Conservation (phyloP, 306 rosid species). For the Acacia confusa region DNA sequence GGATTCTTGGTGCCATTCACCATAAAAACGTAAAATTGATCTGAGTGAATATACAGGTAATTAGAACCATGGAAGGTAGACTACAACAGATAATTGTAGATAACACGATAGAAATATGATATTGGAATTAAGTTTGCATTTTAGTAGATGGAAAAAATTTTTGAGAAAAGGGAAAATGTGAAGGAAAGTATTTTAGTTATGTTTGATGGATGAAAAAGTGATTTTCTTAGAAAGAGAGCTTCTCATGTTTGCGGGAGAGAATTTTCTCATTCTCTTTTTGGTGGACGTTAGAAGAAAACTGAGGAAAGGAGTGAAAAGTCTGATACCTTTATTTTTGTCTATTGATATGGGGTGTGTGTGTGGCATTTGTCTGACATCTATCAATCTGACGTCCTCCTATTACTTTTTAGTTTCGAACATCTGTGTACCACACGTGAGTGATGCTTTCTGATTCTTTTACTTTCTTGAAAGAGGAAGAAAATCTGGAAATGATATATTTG, state of each 20-base stretch:
- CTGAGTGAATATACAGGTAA: not conserved
- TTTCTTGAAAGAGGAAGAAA: slow-evolving; percentile 12
- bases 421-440: not conserved
- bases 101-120: slow-evolving; percentile 14
- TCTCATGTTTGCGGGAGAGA: not conserved
- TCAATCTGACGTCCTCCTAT: not conserved
- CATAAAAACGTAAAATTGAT: not conserved
- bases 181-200: not conserved
- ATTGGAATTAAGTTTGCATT: not conserved
- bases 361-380: not conserved
- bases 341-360: not conserved
- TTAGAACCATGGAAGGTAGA: slow-evolving; percentile 8
- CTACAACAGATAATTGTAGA: not conserved
- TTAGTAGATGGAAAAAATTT: not conserved
- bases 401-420: not conserved
- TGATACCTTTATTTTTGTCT: not conserved
- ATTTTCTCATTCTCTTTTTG: not conserved
- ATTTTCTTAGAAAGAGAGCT: not conserved
- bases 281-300: not conserved
- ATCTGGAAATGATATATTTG: slow-evolving; percentile 11
- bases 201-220: not conserved
- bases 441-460: not conserved
- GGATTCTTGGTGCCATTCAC: not conserved
- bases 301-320: not conserved
- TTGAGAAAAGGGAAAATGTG: not conserved